These are phyloP conservation scores for Globisporangium ultimum DNA, from an alignment of 352 stramenopile species.

Conservation along the genomic window DNA sequence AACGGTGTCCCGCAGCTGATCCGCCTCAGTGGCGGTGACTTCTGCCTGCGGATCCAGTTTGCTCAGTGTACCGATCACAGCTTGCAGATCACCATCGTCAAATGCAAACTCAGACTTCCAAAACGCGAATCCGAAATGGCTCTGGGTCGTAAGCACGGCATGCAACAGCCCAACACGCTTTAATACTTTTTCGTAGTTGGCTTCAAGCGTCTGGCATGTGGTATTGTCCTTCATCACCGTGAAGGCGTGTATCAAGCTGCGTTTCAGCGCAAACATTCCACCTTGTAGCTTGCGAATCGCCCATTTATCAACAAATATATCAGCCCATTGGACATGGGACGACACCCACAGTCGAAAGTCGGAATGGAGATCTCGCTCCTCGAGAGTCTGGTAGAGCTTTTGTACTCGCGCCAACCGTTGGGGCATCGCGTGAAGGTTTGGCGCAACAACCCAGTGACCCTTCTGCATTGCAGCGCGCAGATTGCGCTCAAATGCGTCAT, in stretches of 20 bases:
- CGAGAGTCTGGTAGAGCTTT: conserved; percentile 28
- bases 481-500: conserved; percentile 28
- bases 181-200: conserved; percentile 11
- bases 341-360: conserved; percentile 72
- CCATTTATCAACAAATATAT: not conserved
- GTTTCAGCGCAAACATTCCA: conserved; percentile 18
- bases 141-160: conserved; percentile 11
- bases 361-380: conserved; percentile 28
- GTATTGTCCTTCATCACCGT: conserved; percentile 20
- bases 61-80: conserved; percentile 1
- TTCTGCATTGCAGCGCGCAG: conserved; percentile 41
- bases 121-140: conserved; percentile 13
- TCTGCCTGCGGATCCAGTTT: not conserved
- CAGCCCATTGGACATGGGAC: not conserved
- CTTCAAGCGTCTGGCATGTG: conserved; percentile 5
- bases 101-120: conserved; percentile 12
- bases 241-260: conserved; percentile 23
- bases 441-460: conserved; percentile 52
- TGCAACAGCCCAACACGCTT: conserved; percentile 26
- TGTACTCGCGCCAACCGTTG: conserved; percentile 21
- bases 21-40: conserved; percentile 2
- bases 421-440: conserved; percentile 26
- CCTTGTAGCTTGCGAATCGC: conserved; percentile 11
- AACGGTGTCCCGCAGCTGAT: conserved; percentile 1
- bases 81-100: conserved; percentile 9